Evolutionary conservation across 1,139 yeast species (phyloP).

Genomic region (Blastobotrys capitulatus): DNA sequence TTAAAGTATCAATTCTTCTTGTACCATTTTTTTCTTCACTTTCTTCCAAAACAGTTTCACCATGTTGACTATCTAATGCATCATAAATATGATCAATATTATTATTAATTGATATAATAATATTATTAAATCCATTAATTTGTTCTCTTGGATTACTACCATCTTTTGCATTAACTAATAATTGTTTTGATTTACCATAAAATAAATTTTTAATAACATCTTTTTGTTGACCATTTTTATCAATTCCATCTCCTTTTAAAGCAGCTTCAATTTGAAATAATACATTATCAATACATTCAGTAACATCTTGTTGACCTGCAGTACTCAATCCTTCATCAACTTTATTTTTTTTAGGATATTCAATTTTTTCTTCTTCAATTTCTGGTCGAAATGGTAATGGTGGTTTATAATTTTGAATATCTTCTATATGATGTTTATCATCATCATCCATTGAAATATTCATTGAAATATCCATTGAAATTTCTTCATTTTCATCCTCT

Average conservation of each 20-base stretch:
- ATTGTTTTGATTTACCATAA: slow-evolving; percentile 66
- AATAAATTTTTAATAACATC: slow-evolving; percentile 76
- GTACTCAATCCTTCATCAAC: slow-evolving; percentile 34
- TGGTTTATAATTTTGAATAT: background rate
- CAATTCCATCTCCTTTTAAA: slow-evolving; percentile 60
- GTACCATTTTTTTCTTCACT: slow-evolving; percentile 41
- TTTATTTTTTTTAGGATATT: slow-evolving; percentile 19
- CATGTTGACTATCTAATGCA: slow-evolving; percentile 80
- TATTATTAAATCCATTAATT: slow-evolving; percentile 69
- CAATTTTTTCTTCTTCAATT: background rate
- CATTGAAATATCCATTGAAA: background rate
- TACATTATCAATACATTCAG: slow-evolving; percentile 94
- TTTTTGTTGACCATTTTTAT: slow-evolving; percentile 67
- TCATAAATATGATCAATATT: slow-evolving; percentile 88
- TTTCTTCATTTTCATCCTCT: background rate
- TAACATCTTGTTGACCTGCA: slow-evolving; percentile 95
- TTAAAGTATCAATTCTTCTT: slow-evolving; percentile 59
- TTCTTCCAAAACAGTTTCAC: slow-evolving; percentile 69
- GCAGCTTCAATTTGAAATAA: slow-evolving; percentile 93
- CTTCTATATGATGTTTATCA: background rate
- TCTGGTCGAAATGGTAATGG: slow-evolving; percentile 5
- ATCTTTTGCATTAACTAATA: slow-evolving; percentile 37
- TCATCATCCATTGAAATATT: background rate
- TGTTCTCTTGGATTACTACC: slow-evolving; percentile 47
- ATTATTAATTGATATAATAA: slow-evolving; percentile 70